Base-by-base conservation (phyloP, 2,329 filamentous ascomycete genomes). In the Colletotrichum salicis region DNA sequence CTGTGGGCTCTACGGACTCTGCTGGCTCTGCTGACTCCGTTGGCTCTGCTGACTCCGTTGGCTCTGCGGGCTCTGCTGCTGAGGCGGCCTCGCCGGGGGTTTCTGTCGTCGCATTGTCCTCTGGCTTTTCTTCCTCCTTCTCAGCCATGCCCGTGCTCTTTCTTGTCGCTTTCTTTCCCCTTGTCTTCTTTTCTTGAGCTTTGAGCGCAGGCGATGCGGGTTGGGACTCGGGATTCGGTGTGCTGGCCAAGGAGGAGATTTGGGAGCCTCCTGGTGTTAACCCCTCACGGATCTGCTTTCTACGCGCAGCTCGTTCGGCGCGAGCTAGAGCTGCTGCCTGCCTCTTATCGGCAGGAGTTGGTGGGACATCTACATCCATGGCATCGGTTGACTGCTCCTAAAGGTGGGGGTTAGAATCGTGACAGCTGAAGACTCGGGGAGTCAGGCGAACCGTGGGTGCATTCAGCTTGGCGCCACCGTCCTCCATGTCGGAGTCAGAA, bases 201-300 rank as follows among this genome's bases (percentile, higher is more conserved):
- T 67, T 71, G 56, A 29, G 74, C 41, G 48, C 58, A 31, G 64
- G 67, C 56, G 65, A 64, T 24, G 37, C 52, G 13, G 68, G 51
- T 24, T 70, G 35, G 65, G 59, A 55, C 11, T 72, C 66, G 2
- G 65, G 70, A 35, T 64, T 69, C 51, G 70, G 70, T 5, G 70
- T 70, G 59, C 70, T 72, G n/a, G 65, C 70, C 29, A 60, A 35
- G 15, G 65, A 72, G 1, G 70, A 56, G 3, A 60, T 51, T 6
- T 56, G 37, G 22, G 66, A 70, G 2, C 37, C 22, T 24, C 66
- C 59, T 10, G 56, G 37, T n/a, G 48, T 55, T 22, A 70, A 55
- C 31, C 64, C 65, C 55, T 72, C 70, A 24, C 66, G 61, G 37
- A 54, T 70, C 41, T 72, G 65, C 37, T 72, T 72, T 31, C 70